A percentile compares a stretch with the other conserved stretches of the same genome.
Conservation (phyloP, 2,329 filamentous ascomycete genomes). For the Geosmithia morbida region DNA sequence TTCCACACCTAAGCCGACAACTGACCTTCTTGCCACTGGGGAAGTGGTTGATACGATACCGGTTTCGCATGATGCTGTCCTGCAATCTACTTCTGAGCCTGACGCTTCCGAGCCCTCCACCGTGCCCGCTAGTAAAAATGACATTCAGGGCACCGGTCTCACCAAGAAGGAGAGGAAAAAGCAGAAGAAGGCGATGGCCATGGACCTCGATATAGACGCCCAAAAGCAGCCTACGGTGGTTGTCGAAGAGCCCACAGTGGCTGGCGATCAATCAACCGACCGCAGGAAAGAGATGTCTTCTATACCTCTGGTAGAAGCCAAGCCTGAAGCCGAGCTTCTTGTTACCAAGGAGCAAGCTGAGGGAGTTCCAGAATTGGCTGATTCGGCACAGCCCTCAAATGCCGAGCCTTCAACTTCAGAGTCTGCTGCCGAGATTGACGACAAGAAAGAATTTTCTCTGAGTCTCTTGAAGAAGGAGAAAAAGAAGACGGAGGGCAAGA, state of each 20-base stretch:
- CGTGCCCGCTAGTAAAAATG: not conserved
- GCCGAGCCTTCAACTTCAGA: not conserved
- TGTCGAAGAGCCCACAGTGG: not conserved
- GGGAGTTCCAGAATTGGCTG: not conserved
- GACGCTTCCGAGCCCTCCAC: not conserved
- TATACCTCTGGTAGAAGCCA: not conserved
- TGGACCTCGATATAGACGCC: not conserved
- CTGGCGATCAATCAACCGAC: not conserved
- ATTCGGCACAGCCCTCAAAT: not conserved
- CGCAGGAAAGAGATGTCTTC: not conserved
- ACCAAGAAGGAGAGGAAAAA: conserved; percentile 5
- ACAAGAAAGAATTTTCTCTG: not conserved
- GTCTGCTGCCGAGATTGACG: not conserved
- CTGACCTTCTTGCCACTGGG: no score
- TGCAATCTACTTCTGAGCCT: not conserved
- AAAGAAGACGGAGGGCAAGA: not conserved
- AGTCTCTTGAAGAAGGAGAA: not conserved
- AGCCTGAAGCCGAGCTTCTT: not conserved
- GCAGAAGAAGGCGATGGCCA: conserved; percentile 7
- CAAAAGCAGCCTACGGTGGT: not conserved
- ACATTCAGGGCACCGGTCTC: not conserved
- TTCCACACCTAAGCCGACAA: no score
- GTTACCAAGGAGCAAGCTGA: not conserved
- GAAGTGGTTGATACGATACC: no score
- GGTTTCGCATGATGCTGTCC: no score